These are phyloP conservation scores for Phalaenopsis hybrid DNA, from an alignment of 116 monocot genomes.

Conservation along the genomic window DNA sequence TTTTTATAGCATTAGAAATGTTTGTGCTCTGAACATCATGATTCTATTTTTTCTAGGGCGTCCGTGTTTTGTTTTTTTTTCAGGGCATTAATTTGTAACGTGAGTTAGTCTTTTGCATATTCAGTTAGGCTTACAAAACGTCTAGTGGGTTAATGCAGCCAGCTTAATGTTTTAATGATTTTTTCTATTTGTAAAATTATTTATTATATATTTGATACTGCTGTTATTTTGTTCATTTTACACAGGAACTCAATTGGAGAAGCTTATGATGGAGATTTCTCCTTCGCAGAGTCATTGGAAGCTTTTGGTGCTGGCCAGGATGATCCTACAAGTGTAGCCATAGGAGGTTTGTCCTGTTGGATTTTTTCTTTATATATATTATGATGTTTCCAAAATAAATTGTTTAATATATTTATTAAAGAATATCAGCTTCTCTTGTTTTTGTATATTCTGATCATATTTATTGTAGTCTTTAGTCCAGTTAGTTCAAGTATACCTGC, in stretches of 20 bases:
- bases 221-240: not conserved
- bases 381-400: not conserved
- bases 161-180: not conserved
- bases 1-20: not conserved
- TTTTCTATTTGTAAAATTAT: not conserved
- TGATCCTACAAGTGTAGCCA: conserved; percentile 82
- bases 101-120: not conserved
- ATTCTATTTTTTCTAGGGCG: not conserved
- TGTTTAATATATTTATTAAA: too few relatives aligned
- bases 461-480: not conserved
- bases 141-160: not conserved
- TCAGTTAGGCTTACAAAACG: not conserved
- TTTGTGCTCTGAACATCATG: not conserved
- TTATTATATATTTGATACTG: not conserved
- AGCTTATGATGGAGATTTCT: conserved; percentile 61
- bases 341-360: conserved; percentile 58
- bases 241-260: conserved; percentile 67
- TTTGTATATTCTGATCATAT: too few relatives aligned
- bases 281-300: conserved; percentile 89
- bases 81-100: not conserved
- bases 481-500: not conserved
- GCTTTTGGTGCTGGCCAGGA: conserved; percentile 95
- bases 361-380: conserved; percentile 1
- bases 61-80: not conserved
- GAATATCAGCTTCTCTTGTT: too few relatives aligned